A percentile compares a stretch with the other conserved stretches of the same genome.
These are phyloP conservation scores for Haematococcus lacustris DNA, from an alignment of 139 green algal genomes.

Conservation along the genomic window DNA sequence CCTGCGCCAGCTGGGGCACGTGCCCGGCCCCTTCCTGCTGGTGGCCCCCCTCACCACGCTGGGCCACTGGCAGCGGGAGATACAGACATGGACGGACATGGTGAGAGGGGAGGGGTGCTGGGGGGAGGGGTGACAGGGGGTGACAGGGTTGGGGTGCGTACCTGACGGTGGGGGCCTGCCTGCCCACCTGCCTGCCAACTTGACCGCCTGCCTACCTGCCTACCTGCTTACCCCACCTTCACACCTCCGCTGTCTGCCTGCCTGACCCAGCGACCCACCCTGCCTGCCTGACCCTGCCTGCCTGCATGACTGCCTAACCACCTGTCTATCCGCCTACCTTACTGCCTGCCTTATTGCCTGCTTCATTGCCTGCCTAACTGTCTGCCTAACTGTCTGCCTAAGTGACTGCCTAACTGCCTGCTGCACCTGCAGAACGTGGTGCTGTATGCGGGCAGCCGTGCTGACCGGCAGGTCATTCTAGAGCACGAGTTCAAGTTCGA, in stretches of 20 bases:
- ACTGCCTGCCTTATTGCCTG: too few relatives aligned
- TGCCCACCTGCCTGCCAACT: too few relatives aligned
- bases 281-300: too few relatives aligned
- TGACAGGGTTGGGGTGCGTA: neutral
- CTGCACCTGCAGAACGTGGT: conserved; percentile 62
- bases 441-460: conserved; percentile 55
- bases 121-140: neutral
- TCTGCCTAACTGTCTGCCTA: too few relatives aligned
- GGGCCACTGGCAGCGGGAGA: conserved; percentile 87
- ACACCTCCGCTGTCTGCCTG: too few relatives aligned
- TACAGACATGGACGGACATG: conserved; percentile 85
- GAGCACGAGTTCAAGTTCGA: conserved; percentile 56
- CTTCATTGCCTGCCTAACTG: too few relatives aligned
- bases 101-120: conserved; percentile 16
- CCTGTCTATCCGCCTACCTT: too few relatives aligned
- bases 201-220: too few relatives aligned
- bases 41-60: conserved; percentile 89
- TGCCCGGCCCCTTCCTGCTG: conserved; percentile 77
- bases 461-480: conserved; percentile 53
- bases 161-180: too few relatives aligned
- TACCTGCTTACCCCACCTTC: too few relatives aligned
- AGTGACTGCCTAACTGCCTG: neutral
- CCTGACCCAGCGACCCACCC: too few relatives aligned
- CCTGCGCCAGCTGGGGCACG: conserved; percentile 43
- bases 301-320: too few relatives aligned